Evolutionary conservation across 768 basidiomycete species (phyloP).

Genomic region (Atractiella rhizophila): DNA sequence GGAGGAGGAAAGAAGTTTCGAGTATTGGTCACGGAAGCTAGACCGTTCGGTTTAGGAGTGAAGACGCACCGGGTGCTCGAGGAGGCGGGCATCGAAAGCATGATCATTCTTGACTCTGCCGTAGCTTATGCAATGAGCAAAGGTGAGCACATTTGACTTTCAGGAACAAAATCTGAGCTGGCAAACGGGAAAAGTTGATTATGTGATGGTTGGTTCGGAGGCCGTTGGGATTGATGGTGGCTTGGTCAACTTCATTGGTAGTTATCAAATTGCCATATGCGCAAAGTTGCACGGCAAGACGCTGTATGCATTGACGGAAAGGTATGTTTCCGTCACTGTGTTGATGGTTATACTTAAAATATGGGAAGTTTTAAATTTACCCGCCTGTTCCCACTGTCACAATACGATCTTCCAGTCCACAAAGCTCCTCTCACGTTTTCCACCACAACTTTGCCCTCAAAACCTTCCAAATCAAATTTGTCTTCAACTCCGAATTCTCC

Average conservation of each 20-base stretch:
- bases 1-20: constrained; percentile 86
- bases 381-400: constrained; percentile 8
- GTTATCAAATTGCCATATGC: constrained; percentile 87
- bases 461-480: neutral
- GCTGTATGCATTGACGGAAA: constrained; percentile 37
- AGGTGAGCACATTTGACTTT: constrained; percentile 30
- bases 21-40: constrained; percentile 90
- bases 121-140: constrained; percentile 94
- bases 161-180: neutral
- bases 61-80: constrained; percentile 72
- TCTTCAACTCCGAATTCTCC: neutral
- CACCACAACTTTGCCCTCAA: constrained; percentile 1
- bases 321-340: neutral
- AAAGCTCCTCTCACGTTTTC: too few relatives aligned
- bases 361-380: constrained; percentile 8
- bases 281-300: constrained; percentile 85
- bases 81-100: constrained; percentile 76
- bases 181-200: constrained; percentile 4
- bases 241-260: constrained; percentile 36
- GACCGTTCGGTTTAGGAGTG: constrained; percentile 42
- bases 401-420: constrained; percentile 11
- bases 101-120: constrained; percentile 80
- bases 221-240: constrained; percentile 36
- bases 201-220: constrained; percentile 79
- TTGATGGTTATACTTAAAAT: too few relatives aligned